Conservation (phyloP, 1,284 basidiomycete genomes). For the Malassezia cuniculi region DNA sequence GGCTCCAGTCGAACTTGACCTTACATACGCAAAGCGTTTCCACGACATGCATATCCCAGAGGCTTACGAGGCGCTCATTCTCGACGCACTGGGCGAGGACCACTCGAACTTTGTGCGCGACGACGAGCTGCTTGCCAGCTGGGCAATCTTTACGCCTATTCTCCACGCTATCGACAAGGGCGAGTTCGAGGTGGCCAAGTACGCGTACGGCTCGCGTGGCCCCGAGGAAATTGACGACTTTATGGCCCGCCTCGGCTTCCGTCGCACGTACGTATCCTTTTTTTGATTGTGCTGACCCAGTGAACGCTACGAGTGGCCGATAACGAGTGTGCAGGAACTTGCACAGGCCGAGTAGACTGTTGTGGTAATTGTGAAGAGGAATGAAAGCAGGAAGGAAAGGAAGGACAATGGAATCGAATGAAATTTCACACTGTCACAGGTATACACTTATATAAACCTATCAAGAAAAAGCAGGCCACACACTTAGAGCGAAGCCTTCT, state of each 20-base stretch:
- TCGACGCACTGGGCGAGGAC: constrained; percentile 43
- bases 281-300: constrained; percentile 36
- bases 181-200: constrained; percentile 35
- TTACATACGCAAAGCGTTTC: constrained; percentile 41
- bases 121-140: constrained; percentile 44
- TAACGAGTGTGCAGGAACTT: constrained; percentile 15
- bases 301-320: constrained; percentile 26
- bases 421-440: background rate
- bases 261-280: constrained; percentile 28
- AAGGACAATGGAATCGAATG: too few species aligned
- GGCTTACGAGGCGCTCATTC: constrained; percentile 45
- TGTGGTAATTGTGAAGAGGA: too few species aligned
- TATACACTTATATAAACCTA: background rate
- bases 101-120: constrained; percentile 46
- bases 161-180: constrained; percentile 41
- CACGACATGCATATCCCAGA: constrained; percentile 37
- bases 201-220: constrained; percentile 38
- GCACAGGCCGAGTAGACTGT: too few species aligned
- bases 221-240: constrained; percentile 37
- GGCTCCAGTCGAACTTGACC: constrained; percentile 31
- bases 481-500: constrained; percentile 12
- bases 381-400: too few species aligned
- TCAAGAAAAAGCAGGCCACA: background rate
- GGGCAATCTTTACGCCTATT: constrained; percentile 45
- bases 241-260: constrained; percentile 31